Evolutionary conservation across 1,284 basidiomycete species (phyloP), one percentile per base, ranked within the genome.

Genomic region (Cystobasidium slooffiae): DNA sequence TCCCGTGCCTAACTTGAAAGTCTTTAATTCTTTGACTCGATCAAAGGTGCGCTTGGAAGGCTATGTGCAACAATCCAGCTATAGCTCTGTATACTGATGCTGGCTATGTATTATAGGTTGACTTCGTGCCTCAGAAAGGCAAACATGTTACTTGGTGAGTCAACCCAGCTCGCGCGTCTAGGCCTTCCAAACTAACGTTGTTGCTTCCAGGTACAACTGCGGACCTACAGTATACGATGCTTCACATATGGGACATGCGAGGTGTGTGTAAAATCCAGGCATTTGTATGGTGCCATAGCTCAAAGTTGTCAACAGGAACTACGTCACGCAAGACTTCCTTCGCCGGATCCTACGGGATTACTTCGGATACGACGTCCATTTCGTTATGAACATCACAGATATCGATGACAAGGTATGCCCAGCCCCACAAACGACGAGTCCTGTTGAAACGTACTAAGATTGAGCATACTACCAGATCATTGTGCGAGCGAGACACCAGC

Each of bases 201-300:
- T 20, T 47, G n/a, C 62, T 16, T 43, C 24, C 31, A 72, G 69
- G 69, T 79, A 80, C 77, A 79, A 78, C 64, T 81, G 81, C 74
- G 95, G 97, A 7, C 97, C 97, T n/a, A 99, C 97, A 0, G 97
- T 99, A 7, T 99, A 99, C 82, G 97, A 99, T 86, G 89, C 94
- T 14, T 92, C 93, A 58, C 97, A 99, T 83, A 96, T 99, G 93
- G 97, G 97, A 4, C 97, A 99, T 85, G 97, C 97, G 7, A 89
- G 94, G 94, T 95, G 78, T 77, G 51, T 47, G 47, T 53, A 2
- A 5, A 14, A 0, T 18, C 59, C 6, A 12, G 12, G 16, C 37
- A 43, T 12, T 20, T 24, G 24, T n/a, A 8, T 16, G 69, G 37
- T 73, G 7, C 24, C 43, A 14, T 18, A 24, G 44, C 14, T 51